Evolutionary conservation across 1,284 basidiomycete genomes (phyloP), one percentile per base, ranked within the genome.

Genomic region (Caloboletus inedulis): DNA sequence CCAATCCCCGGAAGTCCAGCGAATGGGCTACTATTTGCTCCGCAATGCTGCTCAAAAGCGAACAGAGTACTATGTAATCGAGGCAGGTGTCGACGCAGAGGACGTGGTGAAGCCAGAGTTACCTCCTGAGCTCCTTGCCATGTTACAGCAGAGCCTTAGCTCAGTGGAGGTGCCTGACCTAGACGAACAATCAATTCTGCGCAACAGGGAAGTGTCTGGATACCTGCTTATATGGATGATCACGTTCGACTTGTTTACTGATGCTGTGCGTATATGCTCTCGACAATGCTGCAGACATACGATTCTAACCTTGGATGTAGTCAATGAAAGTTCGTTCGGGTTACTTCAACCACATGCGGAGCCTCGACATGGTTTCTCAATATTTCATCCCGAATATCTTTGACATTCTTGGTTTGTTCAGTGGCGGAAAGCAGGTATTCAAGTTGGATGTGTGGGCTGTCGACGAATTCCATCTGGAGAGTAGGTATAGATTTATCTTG

Each of bases 171-270:
- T 62, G 53, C 55, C 70, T 14, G 70, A 72, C n/a, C 52, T 59
- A 10, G 65, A 71, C 9, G 65, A 71, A 43, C 65, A 72, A 40
- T 59, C 51, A 3, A 40, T 49, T 37, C 35, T 41, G 2, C 53
- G 48, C 39, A 57, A 56, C 33, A 55, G 52, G 36, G 72, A 73
- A 45, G 62, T 78, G 5, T 81, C 87, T 56, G 82, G 82, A 5
- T 80, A 85, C 62, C 73, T 98, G n/a, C 76, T 98, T 4, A 81
- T 81, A 8, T 99, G 96, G 96, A 90, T 98, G 82, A 74, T 93
- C 5, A 65, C 89, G 0, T 88, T 98, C 59, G 91, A 96, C 63
- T 79, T 92, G 53, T 98, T 99, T 70, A 76, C 79, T 31, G 83
- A 91, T 65, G 89, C 93, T 9, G 93, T 95, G 65, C 60, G 89